phyloP scores from a whole-genome alignment of 805 yeast genomes.

The Starmerella floris region DNA sequence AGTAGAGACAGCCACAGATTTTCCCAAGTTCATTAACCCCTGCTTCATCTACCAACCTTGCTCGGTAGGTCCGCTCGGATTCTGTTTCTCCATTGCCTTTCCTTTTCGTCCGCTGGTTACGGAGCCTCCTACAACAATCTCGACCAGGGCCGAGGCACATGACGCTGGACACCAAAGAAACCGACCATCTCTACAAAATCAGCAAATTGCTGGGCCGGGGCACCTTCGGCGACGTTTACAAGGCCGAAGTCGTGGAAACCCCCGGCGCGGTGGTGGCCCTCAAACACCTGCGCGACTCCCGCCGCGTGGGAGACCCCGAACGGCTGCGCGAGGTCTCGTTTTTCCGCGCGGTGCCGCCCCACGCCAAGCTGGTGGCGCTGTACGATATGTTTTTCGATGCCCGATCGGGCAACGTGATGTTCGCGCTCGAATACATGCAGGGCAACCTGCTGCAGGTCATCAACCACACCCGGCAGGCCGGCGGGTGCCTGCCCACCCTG shows the following conservation, averaged over 20 bases:
- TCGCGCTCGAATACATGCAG: conserved; percentile 81
- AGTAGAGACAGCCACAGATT: too few species aligned
- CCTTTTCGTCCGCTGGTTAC: too few species aligned
- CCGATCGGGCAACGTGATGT: conserved; percentile 45
- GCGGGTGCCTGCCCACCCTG: not conserved
- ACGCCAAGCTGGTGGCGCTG: conserved; percentile 57
- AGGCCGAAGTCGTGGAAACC: conserved; percentile 12
- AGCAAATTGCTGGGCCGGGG: conserved; percentile 17
- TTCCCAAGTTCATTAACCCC: too few species aligned
- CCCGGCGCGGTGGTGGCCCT: conserved; percentile 47
- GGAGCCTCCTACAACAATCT: too few species aligned
- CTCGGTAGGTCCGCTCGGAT: too few species aligned
- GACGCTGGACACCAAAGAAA: not conserved
- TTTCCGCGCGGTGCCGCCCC: conserved; percentile 45
- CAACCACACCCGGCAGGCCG: not conserved
- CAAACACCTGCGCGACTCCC: conserved; percentile 54
- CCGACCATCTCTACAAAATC: not conserved
- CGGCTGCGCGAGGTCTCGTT: conserved; percentile 30
- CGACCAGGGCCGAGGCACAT: too few species aligned
- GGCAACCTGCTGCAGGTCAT: conserved; percentile 70
- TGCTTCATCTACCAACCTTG: too few species aligned
- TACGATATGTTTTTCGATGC: conserved; percentile 70
- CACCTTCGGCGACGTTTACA: conserved; percentile 25
- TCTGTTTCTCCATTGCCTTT: too few species aligned
- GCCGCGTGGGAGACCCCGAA: conserved; percentile 37